phyloP scores from a whole-genome alignment of 2,329 filamentous ascomycete species.

The Stachybotrys echinatus region DNA sequence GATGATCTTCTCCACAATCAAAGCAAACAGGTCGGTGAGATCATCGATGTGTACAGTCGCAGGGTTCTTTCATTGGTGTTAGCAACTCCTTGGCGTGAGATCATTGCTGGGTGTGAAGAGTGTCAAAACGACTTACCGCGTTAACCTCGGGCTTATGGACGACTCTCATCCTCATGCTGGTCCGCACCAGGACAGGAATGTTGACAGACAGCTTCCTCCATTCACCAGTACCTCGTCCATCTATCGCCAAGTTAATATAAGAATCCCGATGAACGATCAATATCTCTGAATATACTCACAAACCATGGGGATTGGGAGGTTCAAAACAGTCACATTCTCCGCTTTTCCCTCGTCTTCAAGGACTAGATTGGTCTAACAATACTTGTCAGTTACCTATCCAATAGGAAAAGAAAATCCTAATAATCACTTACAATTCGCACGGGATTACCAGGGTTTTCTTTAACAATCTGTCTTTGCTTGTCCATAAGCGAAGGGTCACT shows the following conservation, averaged over 20 bases:
- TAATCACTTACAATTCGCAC: too few species aligned
- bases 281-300: slow-evolving; percentile 15
- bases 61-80: slow-evolving; percentile 3
- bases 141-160: slow-evolving; percentile 27
- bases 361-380: slow-evolving; percentile 18
- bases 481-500: slow-evolving; percentile 19
- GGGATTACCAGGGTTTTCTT: slow-evolving; percentile 14
- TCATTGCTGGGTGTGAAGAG: too few species aligned
- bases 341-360: slow-evolving; percentile 21
- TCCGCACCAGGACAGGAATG: slow-evolving; percentile 22
- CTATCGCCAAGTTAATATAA: slow-evolving; percentile 11
- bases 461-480: slow-evolving; percentile 20
- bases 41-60: slow-evolving; percentile 23
- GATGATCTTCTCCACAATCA: slow-evolving; percentile 20
- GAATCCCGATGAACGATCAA: not conserved
- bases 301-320: slow-evolving; percentile 18
- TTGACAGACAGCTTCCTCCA: slow-evolving; percentile 26
- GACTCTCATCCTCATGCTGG: slow-evolving; percentile 17
- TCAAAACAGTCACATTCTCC: slow-evolving; percentile 21
- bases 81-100: not conserved
- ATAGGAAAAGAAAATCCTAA: too few species aligned
- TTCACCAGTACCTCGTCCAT: slow-evolving; percentile 25
- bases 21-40: slow-evolving; percentile 20
- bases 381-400: too few species aligned
- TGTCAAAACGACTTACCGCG: slow-evolving; percentile 16